Base-by-base conservation (phyloP, 2,329 filamentous ascomycete genomes). In the Aureobasidium uvarum region DNA sequence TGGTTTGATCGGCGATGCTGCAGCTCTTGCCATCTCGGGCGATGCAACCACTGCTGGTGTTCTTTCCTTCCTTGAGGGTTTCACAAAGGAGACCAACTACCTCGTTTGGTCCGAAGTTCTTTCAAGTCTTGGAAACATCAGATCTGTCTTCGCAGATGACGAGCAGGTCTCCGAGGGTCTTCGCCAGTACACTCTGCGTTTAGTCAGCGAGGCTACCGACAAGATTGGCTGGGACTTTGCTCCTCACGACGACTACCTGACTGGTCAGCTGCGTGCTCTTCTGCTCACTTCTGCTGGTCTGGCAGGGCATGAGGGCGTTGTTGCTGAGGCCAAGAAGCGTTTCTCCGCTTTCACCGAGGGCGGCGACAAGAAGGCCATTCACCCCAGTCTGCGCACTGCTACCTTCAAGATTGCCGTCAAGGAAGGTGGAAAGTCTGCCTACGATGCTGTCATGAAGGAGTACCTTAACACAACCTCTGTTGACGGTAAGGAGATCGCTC, bases 31-130 rank as follows among this genome's bases (percentile, higher is more conserved):
- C 43, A 87, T 96, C 67, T 90, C 95, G 66, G 95, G 95, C 25
- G 86, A 95, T 74, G 89, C 89, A 58, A 91, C 86, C 4, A 96
- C 93, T 0, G 82, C 92, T 28, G 90, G 90, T 10, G 83, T 99
- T 14, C 81, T 99, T 36, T 87, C 90, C 14, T 90, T 99, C 71
- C 79, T 96, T 13, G 86, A 96, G 75, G 89, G 90, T n/a, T 93
- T 98, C 77, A 83, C 86, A 67, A 81, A 84, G 60, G 95, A 99
- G 78, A 84, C 84, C 1, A 92, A 94, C 76, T 93, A 92, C 72
- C 84, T 96, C 20, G 94, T 98, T 5, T 96, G 95, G 90, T 87
- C 86, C 66, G 91, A 96, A 75, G 87, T 96, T 38, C 82, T 96
- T 8, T 87, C 89, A 69, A 90, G 90, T 4, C 80, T 98, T 31